Percentiles rank a stretch among this genome's conserved stretches.
Evolutionary conservation across 768 basidiomycete genomes (phyloP).

Genomic region (Daedaleopsis sinensis): DNA sequence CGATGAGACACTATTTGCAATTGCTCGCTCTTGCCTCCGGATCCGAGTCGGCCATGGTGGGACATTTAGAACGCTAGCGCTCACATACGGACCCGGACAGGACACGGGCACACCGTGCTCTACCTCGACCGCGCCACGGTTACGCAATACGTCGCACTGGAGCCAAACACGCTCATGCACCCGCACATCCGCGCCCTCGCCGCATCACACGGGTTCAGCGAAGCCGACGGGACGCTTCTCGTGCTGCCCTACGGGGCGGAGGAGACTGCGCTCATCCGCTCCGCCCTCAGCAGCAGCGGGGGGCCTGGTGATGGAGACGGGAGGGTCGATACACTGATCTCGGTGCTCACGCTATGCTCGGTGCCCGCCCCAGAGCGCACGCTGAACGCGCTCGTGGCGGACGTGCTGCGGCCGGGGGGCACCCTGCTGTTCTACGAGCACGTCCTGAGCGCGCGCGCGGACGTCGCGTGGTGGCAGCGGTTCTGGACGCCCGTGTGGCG

Average conservation of each 20-base stretch:
- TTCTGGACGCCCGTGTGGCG: conserved; percentile 77
- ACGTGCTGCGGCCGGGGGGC: conserved; percentile 66
- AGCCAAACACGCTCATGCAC: conserved; percentile 73
- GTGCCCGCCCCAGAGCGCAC: conserved; percentile 58
- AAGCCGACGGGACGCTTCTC: conserved; percentile 53
- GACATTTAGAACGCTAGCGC: no score
- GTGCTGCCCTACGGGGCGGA: conserved; percentile 70
- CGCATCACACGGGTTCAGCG: conserved; percentile 51
- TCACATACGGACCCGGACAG: conserved; percentile 36
- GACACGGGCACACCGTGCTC: conserved; percentile 61
- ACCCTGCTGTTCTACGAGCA: conserved; percentile 73
- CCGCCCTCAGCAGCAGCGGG: conserved; percentile 35
- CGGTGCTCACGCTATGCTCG: conserved; percentile 67
- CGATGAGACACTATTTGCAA: neutral
- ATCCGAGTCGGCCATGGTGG: no score
- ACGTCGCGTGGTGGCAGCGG: conserved; percentile 72
- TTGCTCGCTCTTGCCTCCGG: neutral
- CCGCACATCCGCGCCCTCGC: conserved; percentile 52
- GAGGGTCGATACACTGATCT: conserved; percentile 67
- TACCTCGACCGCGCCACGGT: conserved; percentile 62
- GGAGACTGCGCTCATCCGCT: conserved; percentile 51
- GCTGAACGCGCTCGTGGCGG: conserved; percentile 46
- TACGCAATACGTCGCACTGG: conserved; percentile 71
- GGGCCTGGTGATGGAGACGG: conserved; percentile 30
- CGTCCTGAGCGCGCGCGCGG: conserved; percentile 52